A percentile compares a stretch with the other conserved stretches of the same genome.
These are phyloP conservation scores for Talaromyces islandicus DNA, from an alignment of 2,329 filamentous ascomycete genomes.

Conservation along the genomic window DNA sequence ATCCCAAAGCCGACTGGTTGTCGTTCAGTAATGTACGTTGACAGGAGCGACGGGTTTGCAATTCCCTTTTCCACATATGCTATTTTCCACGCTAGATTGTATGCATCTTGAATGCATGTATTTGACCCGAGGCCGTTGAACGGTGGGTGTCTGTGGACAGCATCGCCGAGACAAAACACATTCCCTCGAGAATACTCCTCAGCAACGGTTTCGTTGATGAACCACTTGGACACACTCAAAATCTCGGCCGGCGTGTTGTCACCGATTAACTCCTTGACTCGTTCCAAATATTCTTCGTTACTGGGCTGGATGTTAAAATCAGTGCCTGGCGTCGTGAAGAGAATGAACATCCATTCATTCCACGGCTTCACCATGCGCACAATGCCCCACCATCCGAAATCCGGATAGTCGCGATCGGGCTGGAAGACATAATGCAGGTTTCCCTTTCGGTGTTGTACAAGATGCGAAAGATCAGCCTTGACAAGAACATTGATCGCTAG, in stretches of 20 bases:
- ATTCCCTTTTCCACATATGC: constrained; percentile 39
- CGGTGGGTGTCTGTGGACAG: constrained; percentile 54
- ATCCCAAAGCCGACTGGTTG: constrained; percentile 46
- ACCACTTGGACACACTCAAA: constrained; percentile 52
- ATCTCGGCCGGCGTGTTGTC: constrained; percentile 50
- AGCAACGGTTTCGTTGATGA: constrained; percentile 57
- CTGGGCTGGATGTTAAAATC: constrained; percentile 35
- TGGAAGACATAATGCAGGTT: constrained; percentile 58
- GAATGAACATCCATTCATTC: constrained; percentile 57
- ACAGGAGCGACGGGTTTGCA: constrained; percentile 29
- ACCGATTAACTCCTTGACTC: constrained; percentile 49
- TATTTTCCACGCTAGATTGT: constrained; percentile 53
- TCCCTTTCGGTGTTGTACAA: constrained; percentile 38
- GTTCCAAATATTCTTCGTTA: constrained; percentile 41
- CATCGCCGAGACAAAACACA: constrained; percentile 53
- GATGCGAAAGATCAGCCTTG: constrained; percentile 42
- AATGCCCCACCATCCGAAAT: constrained; percentile 45
- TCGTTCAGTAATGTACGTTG: constrained; percentile 41
- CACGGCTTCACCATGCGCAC: constrained; percentile 59
- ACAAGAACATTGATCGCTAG: constrained; percentile 47
- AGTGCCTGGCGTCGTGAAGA: constrained; percentile 37
- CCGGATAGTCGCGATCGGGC: constrained; percentile 47
- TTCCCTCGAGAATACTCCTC: constrained; percentile 50
- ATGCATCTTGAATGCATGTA: constrained; percentile 54
- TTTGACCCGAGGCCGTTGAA: constrained; percentile 54